These are phyloP conservation scores for Schizochytrium sp. DNA, from an alignment of 108 stramenopile genomes.

Conservation along the genomic window DNA sequence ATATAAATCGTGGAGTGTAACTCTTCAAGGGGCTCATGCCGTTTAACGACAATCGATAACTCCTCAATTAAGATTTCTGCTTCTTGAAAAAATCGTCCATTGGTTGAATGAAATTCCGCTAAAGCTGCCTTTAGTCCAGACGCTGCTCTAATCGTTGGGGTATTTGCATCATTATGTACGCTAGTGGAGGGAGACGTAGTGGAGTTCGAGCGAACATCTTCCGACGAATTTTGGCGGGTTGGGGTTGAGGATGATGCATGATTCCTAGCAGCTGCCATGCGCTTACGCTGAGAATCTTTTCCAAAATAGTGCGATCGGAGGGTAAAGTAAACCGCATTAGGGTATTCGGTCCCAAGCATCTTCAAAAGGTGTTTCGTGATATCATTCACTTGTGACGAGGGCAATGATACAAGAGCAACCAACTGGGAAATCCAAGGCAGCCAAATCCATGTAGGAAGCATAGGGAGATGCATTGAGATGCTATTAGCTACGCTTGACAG, in stretches of 20 bases:
- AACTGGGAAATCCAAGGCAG: constrained; percentile 39
- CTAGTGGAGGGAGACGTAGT: not conserved
- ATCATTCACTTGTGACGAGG: not conserved
- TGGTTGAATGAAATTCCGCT: not conserved
- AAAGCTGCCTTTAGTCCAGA: constrained; percentile 2
- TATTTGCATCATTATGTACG: not conserved
- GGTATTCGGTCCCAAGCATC: not conserved
- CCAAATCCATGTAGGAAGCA: constrained; percentile 44
- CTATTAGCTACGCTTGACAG: constrained; percentile 42
- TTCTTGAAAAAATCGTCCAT: constrained; percentile 2
- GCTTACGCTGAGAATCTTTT: not conserved
- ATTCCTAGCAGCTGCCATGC: not conserved
- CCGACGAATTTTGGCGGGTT: not conserved
- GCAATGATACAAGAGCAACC: not conserved
- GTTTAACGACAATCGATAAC: not conserved
- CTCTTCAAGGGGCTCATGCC: constrained; percentile 47
- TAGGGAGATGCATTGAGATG: not conserved
- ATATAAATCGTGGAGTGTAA: constrained; percentile 50
- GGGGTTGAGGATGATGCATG: not conserved
- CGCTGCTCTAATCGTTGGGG: not conserved
- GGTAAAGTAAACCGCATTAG: constrained; percentile 45
- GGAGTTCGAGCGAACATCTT: not conserved
- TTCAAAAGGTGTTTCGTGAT: not conserved
- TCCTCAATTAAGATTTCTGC: constrained; percentile 5
- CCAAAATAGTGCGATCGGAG: constrained; percentile 9